Percentiles rank a stretch among this genome's conserved stretches.
phyloP scores from a whole-genome alignment of 163 green algal species.

The Volvox carteri region DNA sequence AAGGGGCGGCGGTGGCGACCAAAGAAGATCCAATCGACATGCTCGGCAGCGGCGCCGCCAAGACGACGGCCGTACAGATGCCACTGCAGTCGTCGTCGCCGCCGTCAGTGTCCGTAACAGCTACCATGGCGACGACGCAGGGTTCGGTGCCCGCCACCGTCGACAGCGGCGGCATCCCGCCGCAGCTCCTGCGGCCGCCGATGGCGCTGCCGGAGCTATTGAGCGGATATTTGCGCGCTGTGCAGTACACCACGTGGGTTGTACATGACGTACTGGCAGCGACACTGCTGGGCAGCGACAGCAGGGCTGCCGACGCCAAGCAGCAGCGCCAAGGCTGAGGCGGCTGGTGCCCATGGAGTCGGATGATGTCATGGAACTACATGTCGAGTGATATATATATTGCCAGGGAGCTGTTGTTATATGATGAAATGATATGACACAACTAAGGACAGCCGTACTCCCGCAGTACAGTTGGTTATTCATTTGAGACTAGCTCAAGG shows the following conservation, averaged over 20 bases:
- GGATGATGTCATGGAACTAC: too few species aligned
- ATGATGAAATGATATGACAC: too few species aligned
- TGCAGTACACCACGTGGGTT: background rate
- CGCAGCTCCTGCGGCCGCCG: conserved; percentile 31
- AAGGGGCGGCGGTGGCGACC: too few species aligned
- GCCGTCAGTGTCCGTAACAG: background rate
- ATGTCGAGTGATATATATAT: too few species aligned
- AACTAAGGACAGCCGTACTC: too few species aligned
- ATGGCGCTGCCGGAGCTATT: background rate
- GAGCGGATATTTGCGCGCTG: background rate
- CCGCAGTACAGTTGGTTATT: too few species aligned
- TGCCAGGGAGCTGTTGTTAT: too few species aligned
- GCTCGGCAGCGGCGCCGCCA: background rate
- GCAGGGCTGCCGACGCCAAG: background rate
- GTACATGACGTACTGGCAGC: conserved; percentile 38
- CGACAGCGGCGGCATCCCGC: background rate
- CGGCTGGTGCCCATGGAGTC: too few species aligned
- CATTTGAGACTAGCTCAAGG: too few species aligned
- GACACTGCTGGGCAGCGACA: conserved; percentile 24
- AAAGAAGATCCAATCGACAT: background rate
- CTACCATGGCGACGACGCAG: background rate
- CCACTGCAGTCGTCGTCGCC: too few species aligned
- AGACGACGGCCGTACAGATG: background rate
- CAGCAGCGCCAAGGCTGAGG: background rate
- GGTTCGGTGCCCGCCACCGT: background rate